Evolutionary conservation across 805 yeast genomes (phyloP), one percentile per base, ranked within the genome.

Genomic region (Millerago galiae): DNA sequence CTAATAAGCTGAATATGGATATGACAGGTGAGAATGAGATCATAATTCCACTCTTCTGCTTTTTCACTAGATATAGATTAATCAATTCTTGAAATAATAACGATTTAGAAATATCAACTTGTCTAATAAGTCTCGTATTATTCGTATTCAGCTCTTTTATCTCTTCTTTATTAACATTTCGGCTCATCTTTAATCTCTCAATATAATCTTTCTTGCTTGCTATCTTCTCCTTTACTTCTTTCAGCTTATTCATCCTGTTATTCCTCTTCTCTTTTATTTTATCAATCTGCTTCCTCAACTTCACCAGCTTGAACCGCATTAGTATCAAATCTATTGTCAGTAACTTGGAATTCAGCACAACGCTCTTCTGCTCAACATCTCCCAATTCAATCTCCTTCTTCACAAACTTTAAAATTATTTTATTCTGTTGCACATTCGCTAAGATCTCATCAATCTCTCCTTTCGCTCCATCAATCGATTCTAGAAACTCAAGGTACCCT

Each of bases 41-140:
- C 41, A 45, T 50, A 12, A 40, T 21, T 2, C 46, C 42, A 9
- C 43, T 51, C 34, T 47, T 54, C 33, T 50, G 44, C 33, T 44
- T 49, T 27, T 45, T 51, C 27, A 57, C 12, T 2, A 45, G 35
- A 32, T 54, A 54, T 11, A 57, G 31, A 18, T 37, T 44, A 12
- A 55, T 48, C 14, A 55, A 39, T 34, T 57, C 61, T 34, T 57
- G 59, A 31, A 43, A 55, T 5, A 54, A 39, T 24, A 55, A 36
- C 1, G 55, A 45, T 27, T 49, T 45, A 2, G 56, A 54, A 30
- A 48, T 51, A 15, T 49, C 38, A 5, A 54, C 48, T 36, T 57
- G 60, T 32, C 51, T 54, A 1, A 41, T n/a, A 5, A 56, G 28
- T 15, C 49, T 45, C 14, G 24, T 24, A 16, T 47, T 45, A 14